Evolutionary conservation across 805 yeast species (phyloP).

Genomic region (Zygosaccharomyces kombuchaensis): DNA sequence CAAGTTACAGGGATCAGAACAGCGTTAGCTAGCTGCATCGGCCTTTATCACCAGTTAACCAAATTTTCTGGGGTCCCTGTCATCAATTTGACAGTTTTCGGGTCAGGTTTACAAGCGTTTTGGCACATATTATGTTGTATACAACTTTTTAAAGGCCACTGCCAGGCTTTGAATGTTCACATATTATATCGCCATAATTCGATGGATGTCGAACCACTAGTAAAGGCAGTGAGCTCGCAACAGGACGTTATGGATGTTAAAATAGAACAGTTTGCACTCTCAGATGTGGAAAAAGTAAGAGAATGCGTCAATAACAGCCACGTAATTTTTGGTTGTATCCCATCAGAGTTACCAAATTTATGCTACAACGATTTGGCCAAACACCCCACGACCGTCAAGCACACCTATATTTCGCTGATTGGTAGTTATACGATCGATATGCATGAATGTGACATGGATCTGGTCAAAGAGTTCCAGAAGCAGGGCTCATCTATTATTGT

Average conservation of each 20-base stretch:
- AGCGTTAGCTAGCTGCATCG: conserved; percentile 52
- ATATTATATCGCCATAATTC: conserved; percentile 36
- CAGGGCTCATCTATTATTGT: conserved; percentile 46
- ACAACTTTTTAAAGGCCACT: conserved; percentile 9
- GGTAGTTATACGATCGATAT: conserved; percentile 67
- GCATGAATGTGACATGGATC: conserved; percentile 52
- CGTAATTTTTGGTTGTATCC: conserved; percentile 57
- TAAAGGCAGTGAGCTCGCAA: conserved; percentile 36
- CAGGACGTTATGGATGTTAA: conserved; percentile 26
- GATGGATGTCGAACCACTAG: conserved; percentile 46
- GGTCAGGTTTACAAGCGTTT: conserved; percentile 59
- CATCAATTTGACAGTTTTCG: conserved; percentile 41
- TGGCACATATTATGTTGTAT: conserved; percentile 47
- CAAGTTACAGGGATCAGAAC: conserved; percentile 65
- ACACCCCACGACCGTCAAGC: conserved; percentile 21
- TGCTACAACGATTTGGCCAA: conserved; percentile 29
- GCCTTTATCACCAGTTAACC: conserved; percentile 31
- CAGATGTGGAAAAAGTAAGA: conserved; percentile 15
- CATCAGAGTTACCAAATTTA: conserved; percentile 49
- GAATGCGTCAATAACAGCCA: conserved; percentile 38
- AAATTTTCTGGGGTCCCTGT: conserved; percentile 13
- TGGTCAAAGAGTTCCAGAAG: conserved; percentile 36
- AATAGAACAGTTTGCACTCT: conserved; percentile 31
- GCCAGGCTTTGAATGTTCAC: conserved; percentile 36
- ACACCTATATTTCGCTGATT: conserved; percentile 49